phyloP scores from a whole-genome alignment of 2,329 filamentous ascomycete genomes.

The Pseudogymnoascus sp. region DNA sequence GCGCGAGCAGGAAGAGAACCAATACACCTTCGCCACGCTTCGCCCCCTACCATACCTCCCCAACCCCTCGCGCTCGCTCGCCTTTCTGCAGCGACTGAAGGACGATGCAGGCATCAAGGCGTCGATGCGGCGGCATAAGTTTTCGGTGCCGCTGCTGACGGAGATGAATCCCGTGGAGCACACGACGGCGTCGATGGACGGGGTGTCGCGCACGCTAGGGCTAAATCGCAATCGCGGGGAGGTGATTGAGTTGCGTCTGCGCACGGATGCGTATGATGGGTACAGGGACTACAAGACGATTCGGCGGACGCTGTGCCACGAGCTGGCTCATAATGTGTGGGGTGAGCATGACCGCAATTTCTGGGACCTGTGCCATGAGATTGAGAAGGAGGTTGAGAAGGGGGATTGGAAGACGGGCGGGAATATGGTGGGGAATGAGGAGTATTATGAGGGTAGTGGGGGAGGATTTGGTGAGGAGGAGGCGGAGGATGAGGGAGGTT shows the following conservation, averaged over 20 bases:
- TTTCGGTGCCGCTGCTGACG: constrained; percentile 75
- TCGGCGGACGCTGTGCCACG: constrained; percentile 85
- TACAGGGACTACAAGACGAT: constrained; percentile 91
- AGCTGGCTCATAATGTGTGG: constrained; percentile 87
- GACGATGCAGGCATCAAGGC: constrained; percentile 78
- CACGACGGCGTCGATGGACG: constrained; percentile 62
- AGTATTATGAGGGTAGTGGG: constrained; percentile 45
- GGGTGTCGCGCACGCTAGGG: constrained; percentile 67
- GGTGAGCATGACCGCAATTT: constrained; percentile 77
- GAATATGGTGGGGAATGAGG: constrained; percentile 47
- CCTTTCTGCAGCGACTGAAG: constrained; percentile 66
- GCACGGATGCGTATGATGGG: constrained; percentile 92
- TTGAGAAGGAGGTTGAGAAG: constrained; percentile 75
- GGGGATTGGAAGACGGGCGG: constrained; percentile 73
- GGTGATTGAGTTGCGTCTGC: constrained; percentile 78
- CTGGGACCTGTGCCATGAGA: constrained; percentile 79
- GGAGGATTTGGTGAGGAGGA: constrained; percentile 39
- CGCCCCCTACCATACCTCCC: constrained; percentile 71
- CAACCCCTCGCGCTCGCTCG: constrained; percentile 58
- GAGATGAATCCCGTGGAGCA: constrained; percentile 90
- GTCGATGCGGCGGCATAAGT: constrained; percentile 76
- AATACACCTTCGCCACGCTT: constrained; percentile 75
- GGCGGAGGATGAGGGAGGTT: constrained; percentile 61
- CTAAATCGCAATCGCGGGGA: constrained; percentile 82
- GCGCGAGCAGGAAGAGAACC: constrained; percentile 38